Percentiles rank a stretch among this genome's conserved stretches.
Evolutionary conservation across 257 asterid genomes (phyloP).

Genomic region (Rhazya stricta): DNA sequence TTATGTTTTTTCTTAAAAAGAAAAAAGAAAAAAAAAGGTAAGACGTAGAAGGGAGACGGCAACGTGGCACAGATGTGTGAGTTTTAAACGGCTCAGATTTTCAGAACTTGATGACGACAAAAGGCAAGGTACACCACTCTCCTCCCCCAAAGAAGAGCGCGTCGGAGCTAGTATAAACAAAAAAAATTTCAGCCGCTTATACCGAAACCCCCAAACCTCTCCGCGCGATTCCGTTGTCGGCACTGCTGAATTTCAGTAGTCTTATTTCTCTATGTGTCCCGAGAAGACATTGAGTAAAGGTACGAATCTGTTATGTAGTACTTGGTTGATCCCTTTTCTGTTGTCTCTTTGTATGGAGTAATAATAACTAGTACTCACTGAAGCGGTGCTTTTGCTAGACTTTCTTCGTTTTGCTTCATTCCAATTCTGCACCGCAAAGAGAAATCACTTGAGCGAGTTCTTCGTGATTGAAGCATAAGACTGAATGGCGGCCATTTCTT

Average conservation of each 20-base stretch:
- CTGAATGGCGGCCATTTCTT: slow-evolving; percentile 47
- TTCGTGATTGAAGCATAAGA: neutral
- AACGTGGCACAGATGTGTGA: neutral
- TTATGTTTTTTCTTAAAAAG: no score
- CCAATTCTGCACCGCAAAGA: neutral
- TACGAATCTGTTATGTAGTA: neutral
- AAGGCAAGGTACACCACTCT: neutral
- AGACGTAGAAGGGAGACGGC: neutral
- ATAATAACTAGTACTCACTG: neutral
- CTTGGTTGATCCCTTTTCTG: neutral
- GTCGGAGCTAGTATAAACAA: neutral
- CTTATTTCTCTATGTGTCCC: neutral
- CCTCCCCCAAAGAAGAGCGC: neutral
- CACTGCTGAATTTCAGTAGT: slow-evolving; percentile 1
- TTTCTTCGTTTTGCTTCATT: neutral
- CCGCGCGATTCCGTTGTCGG: neutral
- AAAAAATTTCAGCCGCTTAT: neutral
- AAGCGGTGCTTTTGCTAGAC: slow-evolving; percentile 1
- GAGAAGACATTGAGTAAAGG: neutral
- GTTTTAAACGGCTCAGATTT: slow-evolving; percentile 1
- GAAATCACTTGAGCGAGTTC: neutral
- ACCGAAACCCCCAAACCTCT: neutral
- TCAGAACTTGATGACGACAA: neutral
- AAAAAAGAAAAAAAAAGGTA: no score
- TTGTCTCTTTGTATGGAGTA: neutral